These are phyloP conservation scores for Xylaria sp. DNA, from an alignment of 2,329 filamentous ascomycete species.

Conservation along the genomic window DNA sequence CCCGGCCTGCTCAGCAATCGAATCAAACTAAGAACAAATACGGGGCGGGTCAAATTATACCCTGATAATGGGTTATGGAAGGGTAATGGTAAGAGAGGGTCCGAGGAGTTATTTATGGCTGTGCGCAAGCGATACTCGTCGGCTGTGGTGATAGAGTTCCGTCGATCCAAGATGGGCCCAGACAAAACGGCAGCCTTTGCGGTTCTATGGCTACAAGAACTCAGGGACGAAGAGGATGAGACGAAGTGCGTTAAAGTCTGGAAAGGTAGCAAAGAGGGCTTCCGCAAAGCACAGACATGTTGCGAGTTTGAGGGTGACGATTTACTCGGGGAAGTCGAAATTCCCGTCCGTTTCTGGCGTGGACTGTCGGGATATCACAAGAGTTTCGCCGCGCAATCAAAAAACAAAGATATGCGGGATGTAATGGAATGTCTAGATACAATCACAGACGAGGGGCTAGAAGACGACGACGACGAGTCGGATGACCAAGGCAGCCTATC, in stretches of 20 bases:
- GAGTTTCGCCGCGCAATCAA: constrained; percentile 59
- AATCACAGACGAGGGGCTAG: constrained; percentile 65
- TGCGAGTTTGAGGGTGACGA: constrained; percentile 54
- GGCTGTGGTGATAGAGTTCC: constrained; percentile 66
- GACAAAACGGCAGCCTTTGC: constrained; percentile 70
- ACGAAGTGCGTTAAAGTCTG: constrained; percentile 70
- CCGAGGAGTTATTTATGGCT: constrained; percentile 61
- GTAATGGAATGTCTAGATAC: constrained; percentile 73
- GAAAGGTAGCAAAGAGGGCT: constrained; percentile 68
- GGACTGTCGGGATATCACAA: constrained; percentile 70
- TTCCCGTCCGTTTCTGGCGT: constrained; percentile 68
- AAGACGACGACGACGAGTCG: constrained; percentile 39
- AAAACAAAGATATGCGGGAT: constrained; percentile 63
- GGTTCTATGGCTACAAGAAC: constrained; percentile 75
- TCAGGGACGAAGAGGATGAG: constrained; percentile 72
- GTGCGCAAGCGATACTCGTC: constrained; percentile 70
- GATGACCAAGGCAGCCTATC: constrained; percentile 12
- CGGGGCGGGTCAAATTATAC: constrained; percentile 69
- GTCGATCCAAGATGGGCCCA: constrained; percentile 61
- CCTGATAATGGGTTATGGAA: constrained; percentile 62
- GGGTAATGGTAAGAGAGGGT: constrained; percentile 54
- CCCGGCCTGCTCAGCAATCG: constrained; percentile 59
- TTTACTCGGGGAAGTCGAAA: constrained; percentile 64
- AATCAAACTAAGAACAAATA: constrained; percentile 68
- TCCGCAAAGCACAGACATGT: constrained; percentile 51